Evolutionary conservation across 306 rosid species (phyloP).

Genomic region (Quillaja saponaria): DNA sequence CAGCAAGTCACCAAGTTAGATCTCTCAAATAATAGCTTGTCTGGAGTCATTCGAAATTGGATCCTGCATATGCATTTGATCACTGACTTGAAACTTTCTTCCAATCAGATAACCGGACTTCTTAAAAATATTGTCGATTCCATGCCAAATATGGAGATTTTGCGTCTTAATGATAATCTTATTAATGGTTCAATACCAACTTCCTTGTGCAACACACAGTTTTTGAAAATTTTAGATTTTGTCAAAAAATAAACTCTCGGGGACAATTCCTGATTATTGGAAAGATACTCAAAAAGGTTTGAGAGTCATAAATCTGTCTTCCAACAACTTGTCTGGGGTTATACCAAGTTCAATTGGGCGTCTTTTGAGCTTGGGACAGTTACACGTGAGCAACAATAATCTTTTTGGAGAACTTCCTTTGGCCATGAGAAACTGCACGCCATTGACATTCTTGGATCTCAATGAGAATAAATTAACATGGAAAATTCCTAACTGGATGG

Average conservation of each 20-base stretch:
- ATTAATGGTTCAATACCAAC: constrained; percentile 16
- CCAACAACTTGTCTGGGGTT: neutral
- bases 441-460: too few species aligned
- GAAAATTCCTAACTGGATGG: too few species aligned
- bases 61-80: neutral
- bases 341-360: constrained; percentile 5
- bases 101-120: neutral
- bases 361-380: too few species aligned
- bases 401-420: too few species aligned
- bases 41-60: neutral
- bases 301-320: too few species aligned
- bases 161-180: neutral
- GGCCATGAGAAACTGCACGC: too few species aligned
- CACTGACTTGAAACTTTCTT: neutral
- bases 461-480: too few species aligned
- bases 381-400: too few species aligned
- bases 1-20: neutral
- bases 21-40: neutral
- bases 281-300: too few species aligned
- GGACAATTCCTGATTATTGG: too few species aligned
- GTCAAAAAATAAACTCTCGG: too few species aligned
- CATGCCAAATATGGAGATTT: neutral
- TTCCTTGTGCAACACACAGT: neutral
- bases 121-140: neutral
- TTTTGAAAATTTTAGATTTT: too few species aligned